Evolutionary conservation across 192 early-diverging fungal species (phyloP).

Genomic region (Helicostylum pulchrum): DNA sequence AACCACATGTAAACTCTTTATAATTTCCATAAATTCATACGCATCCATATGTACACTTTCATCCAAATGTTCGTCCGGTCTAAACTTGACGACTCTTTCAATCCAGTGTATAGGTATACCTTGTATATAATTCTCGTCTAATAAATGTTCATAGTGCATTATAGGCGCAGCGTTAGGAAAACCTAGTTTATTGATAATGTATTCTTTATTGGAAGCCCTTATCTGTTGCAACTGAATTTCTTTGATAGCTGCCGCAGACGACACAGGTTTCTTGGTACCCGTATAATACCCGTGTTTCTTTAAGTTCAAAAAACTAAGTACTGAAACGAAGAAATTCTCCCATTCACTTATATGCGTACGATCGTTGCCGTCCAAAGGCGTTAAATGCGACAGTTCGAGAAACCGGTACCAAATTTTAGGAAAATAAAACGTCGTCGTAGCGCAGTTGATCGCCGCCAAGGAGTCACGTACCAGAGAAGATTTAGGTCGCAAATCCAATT

Average conservation of each 20-base stretch:
- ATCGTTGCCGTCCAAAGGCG: too few relatives aligned
- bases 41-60: not conserved
- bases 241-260: too few relatives aligned
- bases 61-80: not conserved
- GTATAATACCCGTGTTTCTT: not conserved
- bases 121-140: not conserved
- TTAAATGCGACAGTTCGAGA: not conserved
- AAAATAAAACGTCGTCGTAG: not conserved
- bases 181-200: not conserved
- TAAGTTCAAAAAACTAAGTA: not conserved
- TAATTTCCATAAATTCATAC: not conserved
- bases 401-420: constrained; percentile 7
- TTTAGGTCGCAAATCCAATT: not conserved
- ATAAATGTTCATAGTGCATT: not conserved
- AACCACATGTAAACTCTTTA: constrained; percentile 6
- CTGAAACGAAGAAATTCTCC: not conserved
- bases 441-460: constrained; percentile 18
- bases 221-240: too few relatives aligned
- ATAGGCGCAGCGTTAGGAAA: not conserved
- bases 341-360: constrained; percentile 1
- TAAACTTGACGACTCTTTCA: not conserved
- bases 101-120: not conserved
- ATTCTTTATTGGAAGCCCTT: not conserved
- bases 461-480: constrained; percentile 4
- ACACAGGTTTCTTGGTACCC: too few relatives aligned